These are phyloP conservation scores for Isabelozyma gotoi DNA, from an alignment of 805 yeast genomes.

Conservation along the genomic window DNA sequence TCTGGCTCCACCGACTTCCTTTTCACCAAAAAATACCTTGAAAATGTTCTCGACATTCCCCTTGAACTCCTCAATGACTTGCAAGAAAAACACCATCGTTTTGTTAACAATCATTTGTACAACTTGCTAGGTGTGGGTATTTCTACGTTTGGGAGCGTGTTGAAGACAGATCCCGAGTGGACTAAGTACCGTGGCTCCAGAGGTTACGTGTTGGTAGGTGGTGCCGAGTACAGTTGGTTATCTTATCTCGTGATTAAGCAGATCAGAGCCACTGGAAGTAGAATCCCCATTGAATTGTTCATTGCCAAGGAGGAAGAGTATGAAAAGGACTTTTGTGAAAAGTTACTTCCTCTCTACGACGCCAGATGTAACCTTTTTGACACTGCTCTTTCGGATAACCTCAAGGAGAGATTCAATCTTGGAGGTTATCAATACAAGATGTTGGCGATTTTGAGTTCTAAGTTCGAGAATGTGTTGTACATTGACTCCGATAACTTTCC, in stretches of 20 bases:
- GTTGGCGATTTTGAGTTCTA: slow-evolving; percentile 62
- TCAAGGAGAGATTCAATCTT: slow-evolving; percentile 19
- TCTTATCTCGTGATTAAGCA: slow-evolving; percentile 49
- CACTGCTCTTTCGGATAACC: slow-evolving; percentile 12
- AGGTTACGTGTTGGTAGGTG: slow-evolving; percentile 53
- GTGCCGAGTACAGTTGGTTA: slow-evolving; percentile 52
- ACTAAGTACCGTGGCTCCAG: slow-evolving; percentile 24
- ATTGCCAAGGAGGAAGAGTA: slow-evolving; percentile 45
- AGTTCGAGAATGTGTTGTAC: slow-evolving; percentile 46
- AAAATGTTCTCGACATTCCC: slow-evolving; percentile 41
- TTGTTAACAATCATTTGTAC: slow-evolving; percentile 17
- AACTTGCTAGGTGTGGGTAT: slow-evolving; percentile 9
- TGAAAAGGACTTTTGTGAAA: slow-evolving; percentile 47
- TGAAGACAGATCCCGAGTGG: slow-evolving; percentile 41
- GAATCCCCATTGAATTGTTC: slow-evolving; percentile 52
- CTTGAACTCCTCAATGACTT: slow-evolving; percentile 30
- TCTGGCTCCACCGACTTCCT: slow-evolving; percentile 38
- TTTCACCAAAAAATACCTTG: slow-evolving; percentile 47
- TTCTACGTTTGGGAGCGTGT: slow-evolving; percentile 34
- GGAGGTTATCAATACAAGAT: slow-evolving; percentile 53
- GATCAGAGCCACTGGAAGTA: slow-evolving; percentile 38
- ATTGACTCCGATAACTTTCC: slow-evolving; percentile 55
- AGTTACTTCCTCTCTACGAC: slow-evolving; percentile 33
- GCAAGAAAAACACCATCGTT: slow-evolving; percentile 36
- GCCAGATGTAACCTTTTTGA: slow-evolving; percentile 50